Base-by-base conservation (phyloP, 306 rosid species). In the Morella rubra region DNA sequence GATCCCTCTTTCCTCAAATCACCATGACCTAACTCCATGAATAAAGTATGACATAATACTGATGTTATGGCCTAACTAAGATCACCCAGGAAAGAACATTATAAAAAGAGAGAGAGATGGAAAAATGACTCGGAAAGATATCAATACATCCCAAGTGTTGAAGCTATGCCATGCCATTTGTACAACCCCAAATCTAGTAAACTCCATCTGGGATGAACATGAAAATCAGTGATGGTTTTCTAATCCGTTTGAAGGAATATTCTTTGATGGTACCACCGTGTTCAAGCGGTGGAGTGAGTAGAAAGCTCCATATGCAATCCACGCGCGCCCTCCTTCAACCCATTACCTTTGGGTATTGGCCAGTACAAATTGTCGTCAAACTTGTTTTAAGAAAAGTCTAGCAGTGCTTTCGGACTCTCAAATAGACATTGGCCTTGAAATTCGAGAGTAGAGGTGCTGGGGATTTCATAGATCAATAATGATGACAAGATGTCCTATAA, bases 401-500 rank as follows among this genome's bases (percentile, higher is more conserved):
- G 50, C 75, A 74, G 69, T 69, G 86, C 61, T 70, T 81, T 81
- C 7, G 83, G 73, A 53, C 72, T 67, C 22, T 85, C 83, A 76
- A 72, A 82, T 20, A 80, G 80, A 8, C 82, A 75, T n/a, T 68
- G 79, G 15, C 79, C 89, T 19, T 77, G 70, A 73, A 77, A 85
- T 70, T 86, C 85, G 51, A 77, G 19, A 64, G 73, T 76, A 66
- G 54, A 64, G 16, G 77, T 80, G 66, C 24, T 44, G 72, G 55
- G 71, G 37, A 78, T 65, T 53, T 83, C 69, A 53, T 8, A 15
- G 79, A 56, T 20, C 37, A 89, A 52, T 45, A 82, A 78, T 42
- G 95, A 82, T 77, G 81, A 75, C 73, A 91, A 90, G 44, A 76
- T 81, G 66, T 90, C 97, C 62, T 90, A 93, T 47, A 87, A 81